Base-by-base conservation (phyloP, 495 filamentous ascomycete genomes). In the Haplographium delicatum region DNA sequence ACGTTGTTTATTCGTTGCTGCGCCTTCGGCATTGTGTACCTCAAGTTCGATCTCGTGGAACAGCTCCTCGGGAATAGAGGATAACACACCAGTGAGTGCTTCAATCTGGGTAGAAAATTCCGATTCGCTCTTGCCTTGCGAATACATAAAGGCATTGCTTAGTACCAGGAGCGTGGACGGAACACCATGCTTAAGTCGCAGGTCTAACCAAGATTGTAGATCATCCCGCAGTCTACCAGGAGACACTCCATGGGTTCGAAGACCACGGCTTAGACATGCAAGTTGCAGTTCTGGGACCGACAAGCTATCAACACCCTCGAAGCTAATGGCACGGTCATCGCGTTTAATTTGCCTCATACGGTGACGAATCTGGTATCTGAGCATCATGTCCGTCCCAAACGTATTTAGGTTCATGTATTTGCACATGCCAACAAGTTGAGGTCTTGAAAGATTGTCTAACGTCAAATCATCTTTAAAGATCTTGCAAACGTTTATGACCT, bases 31-130 rank as follows among this genome's bases (percentile, higher is more conserved):
- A 50, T 85, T 94, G 74, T 97, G 89, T 22, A 97, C 91, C 73
- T 97, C 94, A 25, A 99, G 85, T 68, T 99, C 93, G 53, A 97
- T 96, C 71, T 99, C 93, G 73, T 99, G 93, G 84, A 93, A 97
- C 31, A 99, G 80, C 66, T 99, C 93, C 70, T 99, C 93, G 4
- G 93, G 93, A 52, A 99, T 97, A 41, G 84, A 89, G 23, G 86
- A 89, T 25, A 99, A 76, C 13, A 99, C 93, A 16, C 88, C 84
- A 41, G 89, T 88, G 25, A 99, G 80, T 1, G 94, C 87, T 51
- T 97, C 91, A 57, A 97, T 94, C 69, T 97, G 93, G 24, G 81
- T 86, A 18, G 85, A 80, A 63, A 96, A 84, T 60, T 94, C 88
- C 26, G 80, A 75, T 37, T 93, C 87, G 18, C 42, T 39, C 72